Conservation (phyloP, 2,329 filamentous ascomycete species). For the Coniochaeta sp. region DNA sequence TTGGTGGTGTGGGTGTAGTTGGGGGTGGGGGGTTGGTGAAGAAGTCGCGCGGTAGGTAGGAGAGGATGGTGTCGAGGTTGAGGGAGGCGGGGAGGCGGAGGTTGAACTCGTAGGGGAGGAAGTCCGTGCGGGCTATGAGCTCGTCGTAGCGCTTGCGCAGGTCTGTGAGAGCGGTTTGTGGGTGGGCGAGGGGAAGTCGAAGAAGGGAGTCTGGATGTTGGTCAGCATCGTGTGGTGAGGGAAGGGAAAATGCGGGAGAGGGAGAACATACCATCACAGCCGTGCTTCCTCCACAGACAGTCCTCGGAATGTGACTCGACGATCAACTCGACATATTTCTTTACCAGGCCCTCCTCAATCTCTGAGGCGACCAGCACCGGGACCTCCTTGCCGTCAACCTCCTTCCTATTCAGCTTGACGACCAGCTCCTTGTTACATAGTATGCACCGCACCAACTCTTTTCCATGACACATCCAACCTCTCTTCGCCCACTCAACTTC, state of each 20-base stretch:
- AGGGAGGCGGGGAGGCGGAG: slow-evolving; percentile 47
- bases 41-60: slow-evolving; percentile 46
- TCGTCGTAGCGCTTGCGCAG: slow-evolving; percentile 61
- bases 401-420: slow-evolving; percentile 64
- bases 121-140: slow-evolving; percentile 43
- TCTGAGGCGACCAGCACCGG: slow-evolving; percentile 50
- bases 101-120: slow-evolving; percentile 56
- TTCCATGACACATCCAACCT: slow-evolving; percentile 81
- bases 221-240: slow-evolving; percentile 8
- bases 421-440: slow-evolving; percentile 80
- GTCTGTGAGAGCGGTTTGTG: slow-evolving; percentile 47
- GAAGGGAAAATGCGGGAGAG: neutral
- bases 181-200: slow-evolving; percentile 56
- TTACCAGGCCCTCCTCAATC: slow-evolving; percentile 63
- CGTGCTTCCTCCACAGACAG: slow-evolving; percentile 79
- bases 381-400: slow-evolving; percentile 47
- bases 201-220: slow-evolving; percentile 45
- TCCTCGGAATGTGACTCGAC: slow-evolving; percentile 68
- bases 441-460: slow-evolving; percentile 78
- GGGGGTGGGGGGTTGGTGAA: slow-evolving; percentile 34
- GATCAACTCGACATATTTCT: slow-evolving; percentile 69
- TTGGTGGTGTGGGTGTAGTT: slow-evolving; percentile 8
- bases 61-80: slow-evolving; percentile 41
- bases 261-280: slow-evolving; percentile 65
- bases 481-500: slow-evolving; percentile 93